Conservation (phyloP, 2,329 filamentous ascomycete genomes). For the Davidsoniella australis region DNA sequence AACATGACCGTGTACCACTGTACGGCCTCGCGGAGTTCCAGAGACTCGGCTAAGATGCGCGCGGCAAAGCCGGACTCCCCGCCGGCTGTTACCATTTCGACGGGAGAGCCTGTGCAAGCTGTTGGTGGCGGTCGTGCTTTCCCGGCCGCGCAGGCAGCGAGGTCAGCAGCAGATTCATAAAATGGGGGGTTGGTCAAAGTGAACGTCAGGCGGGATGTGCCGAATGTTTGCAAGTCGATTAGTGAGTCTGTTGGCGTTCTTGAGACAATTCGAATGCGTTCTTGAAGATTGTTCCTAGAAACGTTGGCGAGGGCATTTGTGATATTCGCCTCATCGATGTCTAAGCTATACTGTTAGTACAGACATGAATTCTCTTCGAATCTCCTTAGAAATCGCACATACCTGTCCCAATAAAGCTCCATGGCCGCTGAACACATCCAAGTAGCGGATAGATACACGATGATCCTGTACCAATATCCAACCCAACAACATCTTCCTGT, state of each 20-base stretch:
- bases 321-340: constrained; percentile 60
- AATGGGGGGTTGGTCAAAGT: constrained; percentile 93
- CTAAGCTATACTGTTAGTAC: constrained; percentile 21
- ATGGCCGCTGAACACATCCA: constrained; percentile 52
- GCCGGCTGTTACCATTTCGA: constrained; percentile 73
- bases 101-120: constrained; percentile 56
- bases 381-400: background rate
- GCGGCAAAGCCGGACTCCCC: constrained; percentile 63
- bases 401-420: constrained; percentile 55
- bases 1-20: constrained; percentile 89
- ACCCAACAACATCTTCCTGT: constrained; percentile 40
- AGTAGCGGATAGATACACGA: constrained; percentile 84
- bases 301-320: constrained; percentile 51
- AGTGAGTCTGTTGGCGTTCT: constrained; percentile 35
- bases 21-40: constrained; percentile 40
- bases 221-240: constrained; percentile 43
- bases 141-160: constrained; percentile 43
- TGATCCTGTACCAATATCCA: constrained; percentile 82
- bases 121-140: constrained; percentile 56
- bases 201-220: constrained; percentile 48
- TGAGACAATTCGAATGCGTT: constrained; percentile 46
- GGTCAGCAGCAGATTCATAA: constrained; percentile 57
- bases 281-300: constrained; percentile 42
- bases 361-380: background rate
- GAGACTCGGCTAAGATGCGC: constrained; percentile 53